Evolutionary conservation across 2,329 filamentous ascomycete genomes (phyloP), one percentile per base, ranked within the genome.

Genomic region (Colletotrichum eremochloae): DNA sequence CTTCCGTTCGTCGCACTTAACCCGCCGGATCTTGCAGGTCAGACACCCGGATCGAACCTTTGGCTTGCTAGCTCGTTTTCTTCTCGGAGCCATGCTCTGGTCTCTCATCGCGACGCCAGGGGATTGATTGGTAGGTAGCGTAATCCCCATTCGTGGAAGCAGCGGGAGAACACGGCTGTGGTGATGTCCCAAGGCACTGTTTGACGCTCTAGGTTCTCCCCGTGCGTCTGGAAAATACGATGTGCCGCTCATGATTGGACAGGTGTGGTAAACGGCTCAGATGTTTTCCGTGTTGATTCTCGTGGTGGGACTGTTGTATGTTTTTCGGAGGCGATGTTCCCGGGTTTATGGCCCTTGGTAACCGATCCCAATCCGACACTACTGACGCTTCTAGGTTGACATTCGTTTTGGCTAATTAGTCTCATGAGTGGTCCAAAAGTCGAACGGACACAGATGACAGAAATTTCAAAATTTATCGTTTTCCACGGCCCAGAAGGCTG

Each of bases 1-100:
- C 48, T 75, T 77, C 20, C 72, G 70, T 68, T 80, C 77, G 60
- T 78, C 77, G 68, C 79, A 80, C 72, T 80, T 80, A 61, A 80
- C 77, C 31, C 78, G 75, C 20, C 79, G 76, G 48, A 68, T 64
- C 70, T 79, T 78, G 72, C 74, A 76, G 36, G 74, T 75, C 33
- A 75, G 56, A 55, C 75, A 76, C 20, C 74, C 74, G 2, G 74
- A 74, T 4, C 71, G 62, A 29, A 74, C 73, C 31, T 75, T 75
- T 1, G 71, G 71, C 8, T n/a, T 68, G 61, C 71, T 75, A 9
- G 67, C 64, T 12, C 73, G 62, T 14, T 66, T 74, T 14, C 56
- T 67, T 42, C 56, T 75, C 6, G 24, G 18, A 12, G 24, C 33
- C 20, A 29, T 5, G 7, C 24, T 11, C 1, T 11, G 38, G 20